Percentiles rank a stretch among this genome's conserved stretches.
phyloP scores from a whole-genome alignment of 1,284 basidiomycete genomes.

The Microbotryum violaceum region DNA sequence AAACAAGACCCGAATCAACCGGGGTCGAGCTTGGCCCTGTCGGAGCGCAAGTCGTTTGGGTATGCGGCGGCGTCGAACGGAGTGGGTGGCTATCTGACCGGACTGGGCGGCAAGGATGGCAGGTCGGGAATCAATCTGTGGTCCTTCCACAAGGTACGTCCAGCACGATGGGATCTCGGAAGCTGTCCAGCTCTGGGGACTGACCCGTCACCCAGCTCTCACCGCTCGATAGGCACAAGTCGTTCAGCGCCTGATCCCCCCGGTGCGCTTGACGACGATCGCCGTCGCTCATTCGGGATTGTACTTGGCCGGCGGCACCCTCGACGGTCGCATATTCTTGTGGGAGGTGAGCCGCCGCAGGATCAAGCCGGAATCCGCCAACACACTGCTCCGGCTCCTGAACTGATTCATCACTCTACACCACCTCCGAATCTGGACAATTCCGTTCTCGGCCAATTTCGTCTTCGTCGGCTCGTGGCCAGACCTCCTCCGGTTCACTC shows the following conservation, averaged over 20 bases:
- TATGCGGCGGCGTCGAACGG: slow-evolving; percentile 38
- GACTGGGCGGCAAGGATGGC: slow-evolving; percentile 42
- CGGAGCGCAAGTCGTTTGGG: slow-evolving; percentile 34
- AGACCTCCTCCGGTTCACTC: slow-evolving; percentile 82
- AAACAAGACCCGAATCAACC: neutral
- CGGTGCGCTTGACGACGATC: slow-evolving; percentile 77
- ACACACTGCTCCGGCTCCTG: neutral
- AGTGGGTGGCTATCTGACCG: slow-evolving; percentile 41
- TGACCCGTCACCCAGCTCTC: too few species aligned
- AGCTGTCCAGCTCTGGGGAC: too few species aligned
- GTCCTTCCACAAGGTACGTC: slow-evolving; percentile 45
- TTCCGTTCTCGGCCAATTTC: slow-evolving; percentile 11
- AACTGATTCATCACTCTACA: slow-evolving; percentile 7
- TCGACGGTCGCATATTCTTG: slow-evolving; percentile 79
- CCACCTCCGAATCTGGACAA: slow-evolving; percentile 4
- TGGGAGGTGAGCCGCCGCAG: slow-evolving; percentile 67
- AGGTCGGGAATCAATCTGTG: slow-evolving; percentile 44
- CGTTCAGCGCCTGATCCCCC: slow-evolving; percentile 73
- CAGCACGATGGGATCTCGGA: too few species aligned
- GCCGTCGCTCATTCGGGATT: slow-evolving; percentile 62
- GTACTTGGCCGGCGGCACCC: slow-evolving; percentile 78
- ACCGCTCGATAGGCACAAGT: slow-evolving; percentile 63
- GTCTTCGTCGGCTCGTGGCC: slow-evolving; percentile 27
- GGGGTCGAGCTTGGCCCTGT: neutral
- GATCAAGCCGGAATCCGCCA: too few species aligned